Base-by-base conservation (phyloP, 2,329 filamentous ascomycete genomes). In the Diaporthe citri region DNA sequence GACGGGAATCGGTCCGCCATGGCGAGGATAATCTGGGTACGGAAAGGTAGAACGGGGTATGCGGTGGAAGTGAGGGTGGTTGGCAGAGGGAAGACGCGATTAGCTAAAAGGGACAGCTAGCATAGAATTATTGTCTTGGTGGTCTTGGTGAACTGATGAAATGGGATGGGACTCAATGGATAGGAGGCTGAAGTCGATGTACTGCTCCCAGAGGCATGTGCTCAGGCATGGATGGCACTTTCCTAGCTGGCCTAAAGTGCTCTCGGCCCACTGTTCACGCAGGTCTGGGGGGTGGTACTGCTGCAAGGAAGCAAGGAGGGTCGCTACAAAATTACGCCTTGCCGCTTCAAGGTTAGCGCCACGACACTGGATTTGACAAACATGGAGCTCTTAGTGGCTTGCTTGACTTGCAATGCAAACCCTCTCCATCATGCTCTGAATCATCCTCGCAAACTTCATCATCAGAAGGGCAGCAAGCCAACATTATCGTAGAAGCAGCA, bases 1-100 rank as follows among this genome's bases (percentile, higher is more conserved):
- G 93, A 94, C 79, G 93, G 93, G 83, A 95, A 95, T 80, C 93
- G 88, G 85, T 95, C 93, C 66, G 93, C 93, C 93, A 95, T 95
- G 59, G 81, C 86, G 81, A 75, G 71, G 70, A 46, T 39, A 28
- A 28, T 67, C 41, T 60, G 46, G n/a, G 46, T 4, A 43, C 20
- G 48, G 34, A 34, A 15, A 59, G 70, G 74, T 31, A 3, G 39
- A 39, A 51, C 48, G 59, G 41, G 41, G 41, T 25, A 17, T 41
- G 60, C 9, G 34, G 31, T 69, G n/a, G 39, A 43, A 43, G 15
- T 22, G 20, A 64, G 62, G n/a, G 28, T 56, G 28, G 31, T 41
- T 36, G 22, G 1, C 48, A n/a, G 36, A 34, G 5, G 28, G 46
- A 31, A 22, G 28, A 56, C 5, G 28, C 13, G n/a, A 17, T 43